A percentile compares a stretch with the other conserved stretches of the same genome.
phyloP scores from a whole-genome alignment of 2,329 filamentous ascomycete species.

The Plectosphaerella sp. region DNA sequence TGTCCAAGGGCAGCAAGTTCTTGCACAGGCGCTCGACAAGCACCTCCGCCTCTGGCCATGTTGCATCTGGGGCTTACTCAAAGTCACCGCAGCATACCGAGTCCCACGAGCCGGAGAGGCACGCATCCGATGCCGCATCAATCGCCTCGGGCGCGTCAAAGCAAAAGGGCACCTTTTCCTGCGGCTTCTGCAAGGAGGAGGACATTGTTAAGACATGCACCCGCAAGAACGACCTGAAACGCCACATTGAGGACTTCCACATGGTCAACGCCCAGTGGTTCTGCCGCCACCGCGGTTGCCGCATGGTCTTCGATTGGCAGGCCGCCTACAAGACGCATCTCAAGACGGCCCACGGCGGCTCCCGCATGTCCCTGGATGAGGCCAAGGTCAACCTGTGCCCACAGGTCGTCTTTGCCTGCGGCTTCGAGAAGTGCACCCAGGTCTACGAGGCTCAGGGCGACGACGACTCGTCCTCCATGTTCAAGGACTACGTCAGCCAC shows the following conservation, averaged over 20 bases:
- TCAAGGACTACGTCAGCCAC: conserved; percentile 41
- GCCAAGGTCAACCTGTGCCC: conserved; percentile 38
- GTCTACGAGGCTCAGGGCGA: conserved; percentile 38
- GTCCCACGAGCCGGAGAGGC: not conserved
- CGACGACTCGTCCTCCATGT: conserved; percentile 29
- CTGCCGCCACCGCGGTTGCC: conserved; percentile 37
- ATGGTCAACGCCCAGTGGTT: conserved; percentile 41
- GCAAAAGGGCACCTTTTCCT: conserved; percentile 32
- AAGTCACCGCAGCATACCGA: conserved; percentile 2
- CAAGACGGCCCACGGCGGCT: conserved; percentile 37
- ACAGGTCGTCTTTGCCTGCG: conserved; percentile 44
- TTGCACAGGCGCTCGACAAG: conserved; percentile 19
- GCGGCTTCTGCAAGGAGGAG: conserved; percentile 36
- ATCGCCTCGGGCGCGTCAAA: conserved; percentile 21
- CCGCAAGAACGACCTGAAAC: conserved; percentile 43
- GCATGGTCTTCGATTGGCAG: conserved; percentile 42
- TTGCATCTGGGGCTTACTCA: not conserved
- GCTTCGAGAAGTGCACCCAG: conserved; percentile 38
- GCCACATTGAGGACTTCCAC: conserved; percentile 44
- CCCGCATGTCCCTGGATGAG: conserved; percentile 34
- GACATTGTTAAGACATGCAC: conserved; percentile 37
- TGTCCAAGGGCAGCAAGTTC: conserved; percentile 30
- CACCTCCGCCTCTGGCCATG: conserved; percentile 4
- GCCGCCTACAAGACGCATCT: conserved; percentile 42
- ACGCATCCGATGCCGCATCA: conserved; percentile 16